Conservation (phyloP, 116 monocot genomes). For the Trichopus zeylanicus region DNA sequence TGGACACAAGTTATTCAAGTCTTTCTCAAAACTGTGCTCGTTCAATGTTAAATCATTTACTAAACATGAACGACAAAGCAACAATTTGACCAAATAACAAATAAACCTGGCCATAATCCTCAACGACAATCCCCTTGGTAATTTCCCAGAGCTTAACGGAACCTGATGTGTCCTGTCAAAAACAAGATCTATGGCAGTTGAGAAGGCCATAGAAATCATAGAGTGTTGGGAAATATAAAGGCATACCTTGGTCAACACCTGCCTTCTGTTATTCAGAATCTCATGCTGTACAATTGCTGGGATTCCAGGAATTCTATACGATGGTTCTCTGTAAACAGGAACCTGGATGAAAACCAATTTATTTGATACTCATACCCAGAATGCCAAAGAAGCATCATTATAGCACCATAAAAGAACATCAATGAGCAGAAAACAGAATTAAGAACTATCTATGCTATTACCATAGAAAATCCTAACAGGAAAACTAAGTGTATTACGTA, state of each 20-base stretch:
- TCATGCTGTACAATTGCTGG: slow-evolving; percentile 93
- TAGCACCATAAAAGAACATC: background rate
- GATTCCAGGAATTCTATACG: slow-evolving; percentile 65
- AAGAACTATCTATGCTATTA: too few relatives aligned
- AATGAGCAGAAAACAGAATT: background rate
- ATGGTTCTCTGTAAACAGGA: slow-evolving; percentile 77
- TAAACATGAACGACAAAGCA: too few relatives aligned
- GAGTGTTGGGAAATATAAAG: background rate
- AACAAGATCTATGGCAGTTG: background rate
- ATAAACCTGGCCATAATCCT: slow-evolving; percentile 91
- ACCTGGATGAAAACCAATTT: slow-evolving; percentile 34
- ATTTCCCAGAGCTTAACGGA: slow-evolving; percentile 97
- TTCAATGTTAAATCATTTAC: too few relatives aligned
- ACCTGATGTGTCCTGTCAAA: slow-evolving; percentile 67
- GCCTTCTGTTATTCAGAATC: slow-evolving; percentile 94
- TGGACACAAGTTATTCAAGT: background rate
- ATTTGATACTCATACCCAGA: background rate
- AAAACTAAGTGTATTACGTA: background rate
- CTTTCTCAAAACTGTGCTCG: too few relatives aligned
- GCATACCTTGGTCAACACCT: slow-evolving; percentile 90
- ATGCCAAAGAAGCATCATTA: background rate
- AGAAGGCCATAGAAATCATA: background rate
- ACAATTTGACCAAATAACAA: background rate
- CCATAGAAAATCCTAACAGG: background rate
- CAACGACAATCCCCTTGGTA: slow-evolving; percentile 71